phyloP scores from a whole-genome alignment of 176 grass and related monocot species.

The Musa itinerans region DNA sequence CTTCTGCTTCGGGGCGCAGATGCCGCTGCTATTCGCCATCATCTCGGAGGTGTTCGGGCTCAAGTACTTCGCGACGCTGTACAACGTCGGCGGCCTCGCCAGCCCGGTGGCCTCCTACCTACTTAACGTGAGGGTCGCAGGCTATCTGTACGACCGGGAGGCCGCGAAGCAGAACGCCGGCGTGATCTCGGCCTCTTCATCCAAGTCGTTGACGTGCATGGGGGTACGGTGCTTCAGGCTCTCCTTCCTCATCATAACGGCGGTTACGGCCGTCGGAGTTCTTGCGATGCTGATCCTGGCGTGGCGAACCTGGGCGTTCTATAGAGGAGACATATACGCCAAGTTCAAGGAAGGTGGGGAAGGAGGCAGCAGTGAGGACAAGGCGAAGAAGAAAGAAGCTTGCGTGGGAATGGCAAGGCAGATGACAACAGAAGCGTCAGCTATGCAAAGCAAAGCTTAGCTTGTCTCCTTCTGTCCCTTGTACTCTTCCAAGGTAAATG shows the following conservation, averaged over 20 bases:
- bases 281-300: slow-evolving; percentile 41
- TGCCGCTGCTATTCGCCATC: slow-evolving; percentile 65
- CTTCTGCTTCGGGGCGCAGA: slow-evolving; percentile 70
- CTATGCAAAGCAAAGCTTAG: not conserved
- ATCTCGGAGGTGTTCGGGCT: slow-evolving; percentile 83
- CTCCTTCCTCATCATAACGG: slow-evolving; percentile 53
- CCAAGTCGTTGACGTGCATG: slow-evolving; percentile 38
- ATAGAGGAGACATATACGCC: slow-evolving; percentile 52
- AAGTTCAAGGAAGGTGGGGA: slow-evolving; percentile 34
- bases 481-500: not conserved
- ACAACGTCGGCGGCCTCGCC: slow-evolving; percentile 64
- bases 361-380: no score
- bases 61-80: slow-evolving; percentile 86
- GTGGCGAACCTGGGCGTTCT: slow-evolving; percentile 64
- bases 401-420: not conserved
- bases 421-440: not conserved
- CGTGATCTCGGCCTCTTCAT: not conserved
- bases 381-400: not conserved
- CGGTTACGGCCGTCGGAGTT: slow-evolving; percentile 34
- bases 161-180: slow-evolving; percentile 29
- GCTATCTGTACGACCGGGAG: slow-evolving; percentile 39
- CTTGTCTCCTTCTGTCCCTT: not conserved
- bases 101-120: slow-evolving; percentile 63
- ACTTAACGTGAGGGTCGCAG: slow-evolving; percentile 45
- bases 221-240: slow-evolving; percentile 50